Evolutionary conservation across 2,329 filamentous ascomycete genomes (phyloP).

Genomic region (Penicillium psychrosexuale): DNA sequence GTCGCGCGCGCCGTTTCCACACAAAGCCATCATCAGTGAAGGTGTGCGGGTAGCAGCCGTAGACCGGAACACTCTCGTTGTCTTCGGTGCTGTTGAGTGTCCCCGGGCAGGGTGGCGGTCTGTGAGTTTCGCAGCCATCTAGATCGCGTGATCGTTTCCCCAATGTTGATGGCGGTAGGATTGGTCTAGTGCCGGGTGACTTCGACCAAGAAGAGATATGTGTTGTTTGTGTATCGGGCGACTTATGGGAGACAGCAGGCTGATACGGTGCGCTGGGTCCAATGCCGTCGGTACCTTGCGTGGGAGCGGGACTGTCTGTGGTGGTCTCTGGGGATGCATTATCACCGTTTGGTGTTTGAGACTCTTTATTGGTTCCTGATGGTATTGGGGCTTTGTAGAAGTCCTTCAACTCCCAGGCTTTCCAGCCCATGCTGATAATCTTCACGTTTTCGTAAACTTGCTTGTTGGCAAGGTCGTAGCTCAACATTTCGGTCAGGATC

Average conservation of each 20-base stretch:
- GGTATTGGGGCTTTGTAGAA: conserved; percentile 34
- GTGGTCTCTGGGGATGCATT: conserved; percentile 3
- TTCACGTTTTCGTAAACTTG: conserved; percentile 33
- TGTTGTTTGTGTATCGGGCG: background rate
- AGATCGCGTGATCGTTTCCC: conserved; percentile 27
- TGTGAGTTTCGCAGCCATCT: conserved; percentile 6
- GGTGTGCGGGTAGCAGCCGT: conserved; percentile 10
- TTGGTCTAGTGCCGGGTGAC: background rate
- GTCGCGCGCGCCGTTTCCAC: conserved; percentile 34
- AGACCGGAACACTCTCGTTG: background rate
- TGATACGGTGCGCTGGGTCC: background rate
- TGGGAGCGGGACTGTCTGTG: background rate
- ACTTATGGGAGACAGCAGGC: background rate
- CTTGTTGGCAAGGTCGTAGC: conserved; percentile 32
- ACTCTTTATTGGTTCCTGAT: conserved; percentile 1
- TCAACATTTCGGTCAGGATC: conserved; percentile 31
- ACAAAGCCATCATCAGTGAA: conserved; percentile 22
- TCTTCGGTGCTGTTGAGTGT: background rate
- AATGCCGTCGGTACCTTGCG: background rate
- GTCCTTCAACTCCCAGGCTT: conserved; percentile 38
- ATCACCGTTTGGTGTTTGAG: conserved; percentile 16
- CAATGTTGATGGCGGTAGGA: conserved; percentile 19
- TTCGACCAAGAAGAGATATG: background rate
- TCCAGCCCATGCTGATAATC: conserved; percentile 40
- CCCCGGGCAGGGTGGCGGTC: background rate